Base-by-base conservation (phyloP, 2,329 filamentous ascomycete species). In the Metarhizium anisopliae region DNA sequence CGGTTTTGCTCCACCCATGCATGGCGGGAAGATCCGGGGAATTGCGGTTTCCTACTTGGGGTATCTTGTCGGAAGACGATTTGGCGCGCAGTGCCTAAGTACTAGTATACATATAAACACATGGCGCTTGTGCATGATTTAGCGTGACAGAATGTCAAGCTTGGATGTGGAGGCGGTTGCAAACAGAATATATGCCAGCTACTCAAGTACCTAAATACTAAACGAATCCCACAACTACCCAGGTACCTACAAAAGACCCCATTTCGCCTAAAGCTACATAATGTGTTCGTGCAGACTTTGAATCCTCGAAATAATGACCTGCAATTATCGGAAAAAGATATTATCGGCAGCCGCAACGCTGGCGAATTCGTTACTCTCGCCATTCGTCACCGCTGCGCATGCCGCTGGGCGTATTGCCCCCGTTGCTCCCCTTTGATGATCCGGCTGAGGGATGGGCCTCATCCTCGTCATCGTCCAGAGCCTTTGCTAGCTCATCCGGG, bases 401-500 rank as follows among this genome's bases (percentile, higher is more conserved):
- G 3, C 72, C 75, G 49, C 65, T 71, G 6, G 73, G 69, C 40
- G 67, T 61, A 11, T 63, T 68, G 16, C 54, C 61, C 29, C 59
- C 57, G 29, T 66, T 62, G 40, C 60, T 58, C 51, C 64, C 63
- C 38, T 65, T 63, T 3, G 66, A 56, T 20, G 64, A 57, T 61
- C 56, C 54, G 8, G 51, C 56, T 4, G 53, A 29, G 5, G 66
- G 16, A 66, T 60, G 57, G 57, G 68, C 65, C 58, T 75, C 43
- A 16, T 68, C 62, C 2, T 81, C 80, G 7, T 84, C 81, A 36
- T 82, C 79, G 30, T 81, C 78, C 47, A 86, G 69, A 10, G 77
- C 82, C 56, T 73, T 75, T 2, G 83, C 83, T 55, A 86, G 72
- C 67, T 86, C 84, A 65, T 86, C 83, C 0, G 83, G 83, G 59